Conservation (phyloP, 2,329 filamentous ascomycete species). For the Monilinia fructicola region DNA sequence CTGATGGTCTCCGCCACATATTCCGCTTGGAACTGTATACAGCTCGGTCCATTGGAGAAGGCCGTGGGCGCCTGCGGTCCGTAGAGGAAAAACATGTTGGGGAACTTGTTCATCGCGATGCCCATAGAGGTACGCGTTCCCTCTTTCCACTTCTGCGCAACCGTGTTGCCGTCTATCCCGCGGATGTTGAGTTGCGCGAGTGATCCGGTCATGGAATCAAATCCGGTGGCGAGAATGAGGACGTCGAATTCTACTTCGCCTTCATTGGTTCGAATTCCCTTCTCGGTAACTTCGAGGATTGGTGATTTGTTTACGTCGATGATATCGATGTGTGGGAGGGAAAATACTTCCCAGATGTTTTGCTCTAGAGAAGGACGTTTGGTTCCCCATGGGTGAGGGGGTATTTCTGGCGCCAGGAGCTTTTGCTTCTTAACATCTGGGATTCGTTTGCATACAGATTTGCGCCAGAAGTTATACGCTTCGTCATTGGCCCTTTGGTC, state of each 20-base stretch:
- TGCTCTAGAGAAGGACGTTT: constrained; percentile 50
- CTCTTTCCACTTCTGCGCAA: constrained; percentile 41
- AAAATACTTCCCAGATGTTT: constrained; percentile 51
- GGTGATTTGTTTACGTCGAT: constrained; percentile 47
- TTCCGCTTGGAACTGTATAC: constrained; percentile 45
- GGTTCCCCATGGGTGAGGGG: constrained; percentile 48
- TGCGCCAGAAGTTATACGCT: constrained; percentile 26
- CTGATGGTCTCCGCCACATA: constrained; percentile 43
- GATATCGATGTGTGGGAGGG: constrained; percentile 48
- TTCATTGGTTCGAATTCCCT: constrained; percentile 41
- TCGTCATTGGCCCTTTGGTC: constrained; percentile 37
- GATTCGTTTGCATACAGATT: constrained; percentile 8
- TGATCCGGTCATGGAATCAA: constrained; percentile 42
- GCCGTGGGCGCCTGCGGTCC: constrained; percentile 46
- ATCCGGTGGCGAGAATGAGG: constrained; percentile 43
- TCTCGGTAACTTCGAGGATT: constrained; percentile 44
- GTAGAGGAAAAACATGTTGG: constrained; percentile 51
- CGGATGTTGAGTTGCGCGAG: constrained; percentile 40
- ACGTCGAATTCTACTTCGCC: constrained; percentile 39
- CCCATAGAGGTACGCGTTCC: constrained; percentile 44
- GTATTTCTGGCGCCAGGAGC: constrained; percentile 48
- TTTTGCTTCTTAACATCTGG: constrained; percentile 41
- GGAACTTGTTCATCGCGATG: constrained; percentile 45
- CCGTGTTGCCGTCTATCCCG: constrained; percentile 35
- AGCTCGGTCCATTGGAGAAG: constrained; percentile 45